Evolutionary conservation across 2,329 filamentous ascomycete genomes (phyloP).

Genomic region (Beauveria australis): DNA sequence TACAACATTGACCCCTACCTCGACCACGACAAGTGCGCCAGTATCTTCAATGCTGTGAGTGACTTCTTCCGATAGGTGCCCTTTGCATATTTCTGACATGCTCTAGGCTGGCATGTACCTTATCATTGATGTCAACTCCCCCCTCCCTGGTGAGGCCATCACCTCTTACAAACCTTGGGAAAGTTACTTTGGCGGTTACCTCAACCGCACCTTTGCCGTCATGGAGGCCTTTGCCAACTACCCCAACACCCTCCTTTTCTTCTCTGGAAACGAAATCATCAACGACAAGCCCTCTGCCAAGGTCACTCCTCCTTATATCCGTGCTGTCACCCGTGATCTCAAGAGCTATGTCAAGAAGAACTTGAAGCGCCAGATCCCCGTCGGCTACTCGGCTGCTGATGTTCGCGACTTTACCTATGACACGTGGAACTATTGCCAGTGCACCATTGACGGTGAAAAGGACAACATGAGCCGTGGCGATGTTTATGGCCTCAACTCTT

Average conservation of each 20-base stretch:
- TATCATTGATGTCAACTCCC: constrained; percentile 61
- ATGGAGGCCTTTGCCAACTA: constrained; percentile 61
- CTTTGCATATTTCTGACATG: background rate
- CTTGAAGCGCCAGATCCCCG: constrained; percentile 59
- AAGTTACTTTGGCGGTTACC: constrained; percentile 51
- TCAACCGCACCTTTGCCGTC: constrained; percentile 59
- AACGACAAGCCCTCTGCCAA: constrained; percentile 53
- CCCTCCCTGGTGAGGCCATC: constrained; percentile 49
- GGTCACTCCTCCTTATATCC: constrained; percentile 59
- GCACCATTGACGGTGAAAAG: constrained; percentile 45
- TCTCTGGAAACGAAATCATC: constrained; percentile 74
- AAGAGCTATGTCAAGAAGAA: constrained; percentile 73
- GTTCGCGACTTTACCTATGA: constrained; percentile 66
- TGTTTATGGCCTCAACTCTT: constrained; percentile 67
- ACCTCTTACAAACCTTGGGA: constrained; percentile 47
- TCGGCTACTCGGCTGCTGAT: constrained; percentile 75
- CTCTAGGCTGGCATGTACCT: constrained; percentile 56
- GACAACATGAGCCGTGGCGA: constrained; percentile 58
- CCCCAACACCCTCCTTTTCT: constrained; percentile 63
- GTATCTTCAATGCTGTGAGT: constrained; percentile 55
- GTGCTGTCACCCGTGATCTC: constrained; percentile 69
- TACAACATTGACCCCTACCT: constrained; percentile 59
- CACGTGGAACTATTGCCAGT: constrained; percentile 69
- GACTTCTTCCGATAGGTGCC: background rate
- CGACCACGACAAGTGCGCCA: constrained; percentile 59